phyloP scores from a whole-genome alignment of 768 basidiomycete genomes.

The Agrocybe pediades region DNA sequence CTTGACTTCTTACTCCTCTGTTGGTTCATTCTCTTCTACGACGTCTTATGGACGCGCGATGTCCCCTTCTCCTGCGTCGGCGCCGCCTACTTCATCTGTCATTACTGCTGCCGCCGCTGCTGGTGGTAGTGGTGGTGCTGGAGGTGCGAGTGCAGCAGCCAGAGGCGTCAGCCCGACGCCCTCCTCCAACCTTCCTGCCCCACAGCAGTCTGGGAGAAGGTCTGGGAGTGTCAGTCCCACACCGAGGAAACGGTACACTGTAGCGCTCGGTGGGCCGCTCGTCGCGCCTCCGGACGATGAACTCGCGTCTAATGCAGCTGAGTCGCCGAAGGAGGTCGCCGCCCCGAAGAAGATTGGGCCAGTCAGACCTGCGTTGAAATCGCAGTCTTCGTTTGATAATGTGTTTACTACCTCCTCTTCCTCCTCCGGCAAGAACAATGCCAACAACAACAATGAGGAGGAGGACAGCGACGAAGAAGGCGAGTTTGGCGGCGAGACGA shows the following conservation, averaged over 20 bases:
- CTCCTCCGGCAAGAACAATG: neutral
- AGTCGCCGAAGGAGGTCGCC: conserved; percentile 5
- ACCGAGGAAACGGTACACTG: conserved; percentile 84
- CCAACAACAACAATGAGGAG: conserved; percentile 31
- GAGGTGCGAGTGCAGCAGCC: conserved; percentile 10
- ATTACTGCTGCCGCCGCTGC: no score
- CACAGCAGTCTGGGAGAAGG: conserved; percentile 37
- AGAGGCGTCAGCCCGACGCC: conserved; percentile 23
- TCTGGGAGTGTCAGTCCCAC: conserved; percentile 67
- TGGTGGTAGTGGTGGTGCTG: no score
- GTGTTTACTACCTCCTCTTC: neutral
- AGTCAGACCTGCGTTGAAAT: conserved; percentile 9
- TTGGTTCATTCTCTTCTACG: conserved; percentile 22
- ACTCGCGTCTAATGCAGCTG: conserved; percentile 20
- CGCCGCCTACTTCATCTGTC: no score
- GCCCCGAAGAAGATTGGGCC: conserved; percentile 9
- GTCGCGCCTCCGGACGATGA: conserved; percentile 31
- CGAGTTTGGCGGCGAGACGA: conserved; percentile 57
- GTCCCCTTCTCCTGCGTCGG: conserved; percentile 20
- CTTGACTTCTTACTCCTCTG: conserved; percentile 20
- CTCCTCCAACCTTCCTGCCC: conserved; percentile 38
- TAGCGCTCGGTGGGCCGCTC: conserved; percentile 78
- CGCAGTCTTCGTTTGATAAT: conserved; percentile 12
- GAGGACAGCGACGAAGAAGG: conserved; percentile 38
- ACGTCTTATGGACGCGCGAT: conserved; percentile 33